Percentiles rank a stretch among this genome's conserved stretches.
Conservation (phyloP, 1,139 yeast genomes). For the Torulaspora pretoriensis region DNA sequence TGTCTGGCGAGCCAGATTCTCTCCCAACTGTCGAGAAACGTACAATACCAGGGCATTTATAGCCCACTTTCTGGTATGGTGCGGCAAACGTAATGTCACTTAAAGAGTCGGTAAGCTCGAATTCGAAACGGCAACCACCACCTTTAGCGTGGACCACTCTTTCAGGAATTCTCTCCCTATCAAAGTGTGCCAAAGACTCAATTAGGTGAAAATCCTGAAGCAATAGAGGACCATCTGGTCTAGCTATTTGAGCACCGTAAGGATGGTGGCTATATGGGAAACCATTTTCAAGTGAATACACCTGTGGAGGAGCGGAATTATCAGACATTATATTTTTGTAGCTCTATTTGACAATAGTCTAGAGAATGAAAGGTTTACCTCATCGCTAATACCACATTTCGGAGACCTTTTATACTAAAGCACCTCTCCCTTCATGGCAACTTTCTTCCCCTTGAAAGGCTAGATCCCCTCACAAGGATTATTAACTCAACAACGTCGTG, state of each 20-base stretch:
- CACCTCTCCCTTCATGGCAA: not conserved
- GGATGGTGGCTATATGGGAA: constrained; percentile 55
- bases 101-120: constrained; percentile 79
- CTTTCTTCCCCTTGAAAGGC: not conserved
- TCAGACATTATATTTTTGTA: not conserved
- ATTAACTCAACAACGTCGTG: not conserved
- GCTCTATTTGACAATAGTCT: not conserved
- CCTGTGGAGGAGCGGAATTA: constrained; percentile 17
- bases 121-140: constrained; percentile 77
- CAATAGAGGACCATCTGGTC: constrained; percentile 69
- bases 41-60: constrained; percentile 67
- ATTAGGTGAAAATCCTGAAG: constrained; percentile 75
- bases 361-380: not conserved
- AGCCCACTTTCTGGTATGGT: constrained; percentile 68
- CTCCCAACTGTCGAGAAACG: constrained; percentile 91
- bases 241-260: constrained; percentile 60
- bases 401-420: not conserved
- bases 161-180: constrained; percentile 84
- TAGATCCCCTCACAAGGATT: not conserved
- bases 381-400: not conserved
- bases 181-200: constrained; percentile 77
- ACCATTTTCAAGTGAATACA: constrained; percentile 63
- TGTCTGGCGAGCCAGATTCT: constrained; percentile 76
- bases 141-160: constrained; percentile 91
- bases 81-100: constrained; percentile 68